These are phyloP conservation scores for Cyclostephanos invisitatus DNA, from an alignment of 108 stramenopile genomes.

Conservation along the genomic window DNA sequence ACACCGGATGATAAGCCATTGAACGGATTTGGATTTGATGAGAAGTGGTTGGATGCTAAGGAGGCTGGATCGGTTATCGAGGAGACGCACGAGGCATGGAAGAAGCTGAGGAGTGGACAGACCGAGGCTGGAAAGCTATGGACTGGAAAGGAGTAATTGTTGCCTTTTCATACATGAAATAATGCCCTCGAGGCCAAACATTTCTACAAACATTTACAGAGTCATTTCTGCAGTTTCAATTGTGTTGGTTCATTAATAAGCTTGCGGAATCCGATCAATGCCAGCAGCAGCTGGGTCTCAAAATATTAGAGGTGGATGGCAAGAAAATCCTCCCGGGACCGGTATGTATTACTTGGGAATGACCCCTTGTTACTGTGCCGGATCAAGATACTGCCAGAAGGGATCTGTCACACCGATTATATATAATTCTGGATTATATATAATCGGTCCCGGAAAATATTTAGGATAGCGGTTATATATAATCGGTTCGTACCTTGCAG, in stretches of 20 bases:
- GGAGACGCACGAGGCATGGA: conserved; percentile 97
- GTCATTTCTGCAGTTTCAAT: not conserved
- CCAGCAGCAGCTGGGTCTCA: no score
- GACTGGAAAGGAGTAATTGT: conserved; percentile 41
- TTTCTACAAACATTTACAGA: not conserved
- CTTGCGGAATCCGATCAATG: no score
- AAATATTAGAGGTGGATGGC: no score
- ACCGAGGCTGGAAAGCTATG: conserved; percentile 88
- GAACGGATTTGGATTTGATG: conserved; percentile 98
- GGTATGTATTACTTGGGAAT: no score
- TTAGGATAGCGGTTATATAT: no score
- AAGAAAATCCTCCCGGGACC: no score
- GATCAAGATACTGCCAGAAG: no score
- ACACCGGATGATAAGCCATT: conserved; percentile 99
- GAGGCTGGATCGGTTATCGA: conserved; percentile 90
- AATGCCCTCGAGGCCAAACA: not conserved
- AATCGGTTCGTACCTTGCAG: no score
- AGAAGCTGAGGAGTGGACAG: conserved; percentile 83
- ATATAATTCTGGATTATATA: no score
- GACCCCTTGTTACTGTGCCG: no score
- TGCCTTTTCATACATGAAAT: not conserved
- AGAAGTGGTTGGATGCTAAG: conserved; percentile 88
- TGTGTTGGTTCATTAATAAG: not conserved
- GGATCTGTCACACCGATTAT: no score
- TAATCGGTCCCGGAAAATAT: no score